Evolutionary conservation across 371 early-diverging fungal species (phyloP), one percentile per base, ranked within the genome.

Genomic region (Mucor sp.): DNA sequence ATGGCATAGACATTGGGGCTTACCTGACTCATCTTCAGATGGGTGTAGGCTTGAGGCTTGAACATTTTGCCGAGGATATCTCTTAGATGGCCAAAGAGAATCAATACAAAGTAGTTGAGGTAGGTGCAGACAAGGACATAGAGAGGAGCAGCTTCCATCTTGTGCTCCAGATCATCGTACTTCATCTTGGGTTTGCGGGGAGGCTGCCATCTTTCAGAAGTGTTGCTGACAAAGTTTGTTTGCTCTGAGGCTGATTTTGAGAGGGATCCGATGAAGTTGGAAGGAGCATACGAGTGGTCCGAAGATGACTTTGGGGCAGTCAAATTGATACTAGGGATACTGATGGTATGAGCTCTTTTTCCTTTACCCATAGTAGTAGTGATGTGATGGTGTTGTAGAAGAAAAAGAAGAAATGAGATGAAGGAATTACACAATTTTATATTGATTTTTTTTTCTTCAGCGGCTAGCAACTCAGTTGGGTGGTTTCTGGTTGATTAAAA

Each of bases 31-130:
- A 76, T 87, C 32, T 83, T 84, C 73, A 96, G 82, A 72, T 94
- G 90, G 56, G 77, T 67, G 75, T 92, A 96, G 55, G 85, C 84
- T 62, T 86, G 77, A 15, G 89, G 86, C 60, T 86, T 83, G 69
- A 94, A 87, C 1, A 91, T 71, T 83, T 92, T 94, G 58, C 97
- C 97, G 66, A 93, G 86, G 69, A 93, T 91, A 80, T 94, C 98
- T 32, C 96, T 84, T 64, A 95, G 67, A 80, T 98, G 97, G 30
- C 98, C 99, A 81, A 95, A 90, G 41, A 95, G 79, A 44, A 98
- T 95, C 65, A 99, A 87, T 72, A 99, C 87, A 75, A 97, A 90
- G 86, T 94, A 99, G 62, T 93, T 93, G 48, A 99, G 84, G 83
- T 99, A 99, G 43, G 99, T 99, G 21, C 97, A 94, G 55, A 98